Conservation (phyloP, 1,284 basidiomycete species). For the Cystobasidiaceae sp. region DNA sequence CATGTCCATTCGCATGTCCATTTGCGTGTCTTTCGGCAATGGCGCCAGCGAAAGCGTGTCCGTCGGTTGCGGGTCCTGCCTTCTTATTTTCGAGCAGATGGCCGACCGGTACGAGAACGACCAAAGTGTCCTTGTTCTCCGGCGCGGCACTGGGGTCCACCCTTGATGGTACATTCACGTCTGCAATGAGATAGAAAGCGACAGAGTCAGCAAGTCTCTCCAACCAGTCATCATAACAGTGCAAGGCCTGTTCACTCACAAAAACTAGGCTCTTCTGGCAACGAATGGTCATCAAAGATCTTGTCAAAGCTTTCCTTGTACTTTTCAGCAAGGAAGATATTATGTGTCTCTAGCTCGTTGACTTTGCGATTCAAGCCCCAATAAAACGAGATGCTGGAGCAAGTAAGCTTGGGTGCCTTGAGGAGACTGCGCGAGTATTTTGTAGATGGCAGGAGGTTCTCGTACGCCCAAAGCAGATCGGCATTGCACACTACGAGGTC, state of each 20-base stretch:
- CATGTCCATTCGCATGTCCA: constrained; percentile 40
- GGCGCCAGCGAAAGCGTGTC: constrained; percentile 37
- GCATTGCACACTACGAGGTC: constrained; percentile 55
- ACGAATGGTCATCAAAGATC: constrained; percentile 52
- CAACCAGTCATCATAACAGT: too few species aligned
- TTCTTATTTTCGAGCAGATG: constrained; percentile 39
- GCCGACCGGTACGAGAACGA: constrained; percentile 49
- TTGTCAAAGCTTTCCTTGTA: constrained; percentile 50
- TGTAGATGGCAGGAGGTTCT: constrained; percentile 49
- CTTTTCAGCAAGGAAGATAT: constrained; percentile 49
- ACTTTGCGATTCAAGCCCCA: constrained; percentile 50
- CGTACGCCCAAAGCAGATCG: constrained; percentile 54
- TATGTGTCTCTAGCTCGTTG: constrained; percentile 51
- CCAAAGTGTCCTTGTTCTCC: constrained; percentile 46
- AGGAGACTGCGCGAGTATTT: constrained; percentile 43
- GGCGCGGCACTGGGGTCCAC: constrained; percentile 46
- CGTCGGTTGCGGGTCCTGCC: constrained; percentile 35
- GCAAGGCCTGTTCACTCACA: constrained; percentile 40
- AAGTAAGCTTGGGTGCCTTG: constrained; percentile 47
- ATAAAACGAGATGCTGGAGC: constrained; percentile 55
- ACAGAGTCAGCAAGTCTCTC: too few species aligned
- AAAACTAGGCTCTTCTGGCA: constrained; percentile 54
- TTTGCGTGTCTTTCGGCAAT: too few species aligned
- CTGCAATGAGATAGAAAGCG: too few species aligned
- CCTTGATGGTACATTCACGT: constrained; percentile 54